Percentiles rank a stretch among this genome's conserved stretches.
Conservation (phyloP, 2,329 filamentous ascomycete genomes). For the Talaromyces sp. region DNA sequence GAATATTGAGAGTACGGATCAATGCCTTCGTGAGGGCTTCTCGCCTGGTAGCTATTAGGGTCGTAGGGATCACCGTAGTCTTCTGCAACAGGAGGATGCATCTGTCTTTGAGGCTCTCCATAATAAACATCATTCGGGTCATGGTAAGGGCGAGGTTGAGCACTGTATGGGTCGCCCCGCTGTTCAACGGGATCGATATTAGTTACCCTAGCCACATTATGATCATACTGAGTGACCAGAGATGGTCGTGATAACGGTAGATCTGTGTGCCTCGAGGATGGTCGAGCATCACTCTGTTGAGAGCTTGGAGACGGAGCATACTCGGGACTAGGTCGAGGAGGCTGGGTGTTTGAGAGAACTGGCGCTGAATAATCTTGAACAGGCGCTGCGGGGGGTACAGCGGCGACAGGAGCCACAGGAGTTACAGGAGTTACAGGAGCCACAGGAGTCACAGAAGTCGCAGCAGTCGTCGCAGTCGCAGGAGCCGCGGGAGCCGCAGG, state of each 20-base stretch:
- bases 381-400: conserved; percentile 20
- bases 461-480: conserved; percentile 19
- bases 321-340: conserved; percentile 8
- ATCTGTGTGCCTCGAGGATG: conserved; percentile 1
- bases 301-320: conserved; percentile 15
- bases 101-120: conserved; percentile 10
- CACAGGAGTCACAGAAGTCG: conserved; percentile 19
- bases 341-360: conserved; percentile 11
- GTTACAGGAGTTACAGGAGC: conserved; percentile 20
- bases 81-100: not conserved
- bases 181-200: conserved; percentile 1
- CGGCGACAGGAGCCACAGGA: conserved; percentile 10
- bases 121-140: conserved; percentile 1
- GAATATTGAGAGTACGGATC: conserved; percentile 8
- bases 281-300: conserved; percentile 4
- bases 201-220: not conserved
- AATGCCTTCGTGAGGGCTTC: not conserved
- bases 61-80: not conserved
- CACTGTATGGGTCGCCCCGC: conserved; percentile 3
- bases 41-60: not conserved
- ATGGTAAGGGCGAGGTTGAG: conserved; percentile 4
- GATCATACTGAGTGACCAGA: conserved; percentile 4
- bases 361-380: conserved; percentile 21
- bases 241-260: not conserved
- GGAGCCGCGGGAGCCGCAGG: conserved; percentile 25